phyloP scores from a whole-genome alignment of 2,329 filamentous ascomycete genomes.

The Diaporthe destruens region DNA sequence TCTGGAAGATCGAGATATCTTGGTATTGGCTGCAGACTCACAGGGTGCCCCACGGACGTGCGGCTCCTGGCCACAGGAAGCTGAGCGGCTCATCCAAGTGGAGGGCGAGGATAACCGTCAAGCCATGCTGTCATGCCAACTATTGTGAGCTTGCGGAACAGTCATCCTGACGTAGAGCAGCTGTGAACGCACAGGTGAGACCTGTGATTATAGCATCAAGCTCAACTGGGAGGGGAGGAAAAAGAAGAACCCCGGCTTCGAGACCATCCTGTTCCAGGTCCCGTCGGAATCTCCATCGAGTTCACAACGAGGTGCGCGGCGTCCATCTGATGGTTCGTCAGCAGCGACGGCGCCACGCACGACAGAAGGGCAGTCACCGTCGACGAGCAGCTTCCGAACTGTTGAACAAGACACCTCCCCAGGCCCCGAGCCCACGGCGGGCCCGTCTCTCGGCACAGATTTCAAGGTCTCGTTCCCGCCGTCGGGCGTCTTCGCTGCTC shows the following conservation, averaged over 20 bases:
- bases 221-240: constrained; percentile 84
- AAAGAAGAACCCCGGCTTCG: constrained; percentile 65
- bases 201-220: constrained; percentile 84
- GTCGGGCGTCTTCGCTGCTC: constrained; percentile 26
- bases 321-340: constrained; percentile 47
- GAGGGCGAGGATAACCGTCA: constrained; percentile 10
- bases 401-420: constrained; percentile 6
- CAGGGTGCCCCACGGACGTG: not conserved
- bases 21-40: not conserved
- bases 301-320: constrained; percentile 27
- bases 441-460: constrained; percentile 3
- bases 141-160: not conserved
- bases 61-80: not conserved
- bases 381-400: constrained; percentile 15
- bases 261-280: constrained; percentile 47
- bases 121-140: not conserved
- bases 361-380: constrained; percentile 30
- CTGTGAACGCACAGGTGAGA: constrained; percentile 78
- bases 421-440: constrained; percentile 16
- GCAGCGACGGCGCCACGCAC: constrained; percentile 27
- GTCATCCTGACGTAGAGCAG: constrained; percentile 46
- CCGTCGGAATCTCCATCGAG: constrained; percentile 43
- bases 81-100: constrained; percentile 28
- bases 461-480: constrained; percentile 19
- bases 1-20: not conserved